Evolutionary conservation across 2,329 filamentous ascomycete species (phyloP).

Genomic region (Colletotrichum magnum): DNA sequence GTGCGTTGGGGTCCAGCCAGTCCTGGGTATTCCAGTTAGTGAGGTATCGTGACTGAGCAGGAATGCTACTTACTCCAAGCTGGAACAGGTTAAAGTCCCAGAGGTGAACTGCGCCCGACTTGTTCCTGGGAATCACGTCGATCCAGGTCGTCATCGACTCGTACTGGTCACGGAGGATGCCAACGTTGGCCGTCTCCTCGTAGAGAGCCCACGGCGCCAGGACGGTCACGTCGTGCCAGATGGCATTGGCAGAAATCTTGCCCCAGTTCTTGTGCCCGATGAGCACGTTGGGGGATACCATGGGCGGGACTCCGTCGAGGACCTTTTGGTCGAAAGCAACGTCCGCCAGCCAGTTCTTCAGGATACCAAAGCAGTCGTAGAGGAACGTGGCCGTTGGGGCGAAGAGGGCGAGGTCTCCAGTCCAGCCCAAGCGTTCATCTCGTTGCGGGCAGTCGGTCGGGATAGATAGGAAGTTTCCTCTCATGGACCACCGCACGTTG

Average conservation of each 20-base stretch:
- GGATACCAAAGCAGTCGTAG: constrained; percentile 23
- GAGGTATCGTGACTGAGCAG: rapidly evolving
- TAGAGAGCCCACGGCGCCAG: constrained; percentile 29
- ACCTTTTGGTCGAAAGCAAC: constrained; percentile 47
- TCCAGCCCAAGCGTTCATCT: constrained; percentile 35
- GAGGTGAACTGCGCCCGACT: constrained; percentile 13
- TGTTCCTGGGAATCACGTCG: neutral
- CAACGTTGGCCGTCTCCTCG: constrained; percentile 14
- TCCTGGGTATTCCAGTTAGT: constrained; percentile 31
- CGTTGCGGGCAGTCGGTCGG: constrained; percentile 39
- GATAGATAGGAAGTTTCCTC: constrained; percentile 37
- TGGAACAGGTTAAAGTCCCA: constrained; percentile 22
- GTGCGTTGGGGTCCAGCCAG: constrained; percentile 51
- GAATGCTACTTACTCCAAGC: constrained; percentile 7
- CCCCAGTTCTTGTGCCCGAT: constrained; percentile 29
- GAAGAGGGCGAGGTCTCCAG: constrained; percentile 32
- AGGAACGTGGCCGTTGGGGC: constrained; percentile 25
- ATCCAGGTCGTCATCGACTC: constrained; percentile 28
- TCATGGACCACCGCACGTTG: constrained; percentile 32
- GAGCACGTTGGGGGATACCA: constrained; percentile 48
- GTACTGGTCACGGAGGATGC: constrained; percentile 24
- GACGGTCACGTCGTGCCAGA: constrained; percentile 36
- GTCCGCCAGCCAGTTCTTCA: constrained; percentile 35
- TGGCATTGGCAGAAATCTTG: constrained; percentile 39
- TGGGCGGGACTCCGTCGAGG: constrained; percentile 51